A percentile compares a stretch with the other conserved stretches of the same genome.
Conservation (phyloP, 805 yeast genomes). For the Cyberlindnera maritima region DNA sequence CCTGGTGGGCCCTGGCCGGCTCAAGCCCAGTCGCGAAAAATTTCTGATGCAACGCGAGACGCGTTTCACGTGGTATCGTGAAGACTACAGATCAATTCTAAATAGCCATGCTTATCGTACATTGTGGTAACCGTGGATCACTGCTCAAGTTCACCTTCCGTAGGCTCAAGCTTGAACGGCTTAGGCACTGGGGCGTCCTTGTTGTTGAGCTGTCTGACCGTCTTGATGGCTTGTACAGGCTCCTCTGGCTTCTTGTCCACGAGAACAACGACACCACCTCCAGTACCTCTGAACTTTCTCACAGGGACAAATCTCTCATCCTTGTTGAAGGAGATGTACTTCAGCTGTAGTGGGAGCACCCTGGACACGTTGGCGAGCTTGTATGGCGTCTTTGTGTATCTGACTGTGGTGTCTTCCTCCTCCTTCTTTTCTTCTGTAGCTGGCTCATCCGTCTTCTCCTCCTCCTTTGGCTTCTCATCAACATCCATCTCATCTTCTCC, state of each 20-base stretch:
- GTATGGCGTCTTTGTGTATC: slow-evolving; percentile 63
- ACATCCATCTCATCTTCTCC: slow-evolving; percentile 48
- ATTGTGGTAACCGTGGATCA: background rate
- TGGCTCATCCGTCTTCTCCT: slow-evolving; percentile 18
- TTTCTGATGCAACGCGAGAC: background rate
- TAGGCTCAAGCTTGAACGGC: slow-evolving; percentile 54
- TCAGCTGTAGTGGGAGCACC: slow-evolving; percentile 85
- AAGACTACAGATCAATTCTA: no score
- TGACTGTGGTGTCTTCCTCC: slow-evolving; percentile 37
- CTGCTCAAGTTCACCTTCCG: slow-evolving; percentile 14
- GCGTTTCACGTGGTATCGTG: background rate
- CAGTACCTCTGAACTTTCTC: slow-evolving; percentile 64
- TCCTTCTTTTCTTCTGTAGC: slow-evolving; percentile 23
- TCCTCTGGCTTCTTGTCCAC: slow-evolving; percentile 61
- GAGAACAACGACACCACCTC: slow-evolving; percentile 66
- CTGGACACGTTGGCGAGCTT: slow-evolving; percentile 78
- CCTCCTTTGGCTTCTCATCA: slow-evolving; percentile 36
- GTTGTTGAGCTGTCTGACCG: slow-evolving; percentile 74
- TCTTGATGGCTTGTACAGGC: slow-evolving; percentile 66
- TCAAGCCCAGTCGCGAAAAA: background rate
- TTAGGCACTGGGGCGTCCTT: slow-evolving; percentile 74
- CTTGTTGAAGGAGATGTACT: slow-evolving; percentile 73
- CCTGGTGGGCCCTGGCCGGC: no score
- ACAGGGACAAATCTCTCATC: slow-evolving; percentile 80
- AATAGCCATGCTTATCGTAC: no score